A percentile compares a stretch with the other conserved stretches of the same genome.
phyloP scores from a whole-genome alignment of 2,329 filamentous ascomycete genomes.

The Penicillium corylophilum region DNA sequence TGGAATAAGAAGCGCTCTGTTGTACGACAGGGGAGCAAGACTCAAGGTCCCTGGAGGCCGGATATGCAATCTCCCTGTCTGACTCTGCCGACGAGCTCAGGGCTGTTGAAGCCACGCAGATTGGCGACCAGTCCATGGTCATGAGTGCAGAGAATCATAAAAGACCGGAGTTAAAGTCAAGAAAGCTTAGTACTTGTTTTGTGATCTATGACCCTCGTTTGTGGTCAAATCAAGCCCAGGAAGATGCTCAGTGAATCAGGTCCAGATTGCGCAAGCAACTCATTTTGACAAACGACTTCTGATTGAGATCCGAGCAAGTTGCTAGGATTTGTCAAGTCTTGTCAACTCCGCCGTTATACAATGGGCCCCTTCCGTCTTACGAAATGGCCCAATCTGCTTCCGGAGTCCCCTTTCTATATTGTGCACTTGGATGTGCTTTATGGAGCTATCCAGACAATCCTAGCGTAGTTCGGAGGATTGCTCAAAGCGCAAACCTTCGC shows the following conservation, averaged over 20 bases:
- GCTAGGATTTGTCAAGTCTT: not conserved
- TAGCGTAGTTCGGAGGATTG: not conserved
- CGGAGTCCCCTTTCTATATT: too few species aligned
- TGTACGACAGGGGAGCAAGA: not conserved
- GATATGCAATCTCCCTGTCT: not conserved
- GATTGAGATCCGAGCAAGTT: not conserved
- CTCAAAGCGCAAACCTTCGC: too few species aligned
- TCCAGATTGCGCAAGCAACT: not conserved
- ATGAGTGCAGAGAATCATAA: not conserved
- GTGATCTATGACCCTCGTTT: not conserved
- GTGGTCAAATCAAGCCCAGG: not conserved
- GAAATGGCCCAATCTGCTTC: not conserved
- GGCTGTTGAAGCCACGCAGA: slow-evolving; percentile 30
- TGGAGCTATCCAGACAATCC: not conserved
- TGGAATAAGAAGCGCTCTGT: not conserved
- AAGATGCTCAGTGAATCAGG: not conserved
- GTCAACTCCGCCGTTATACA: not conserved
- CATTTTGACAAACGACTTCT: not conserved
- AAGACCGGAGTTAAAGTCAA: not conserved
- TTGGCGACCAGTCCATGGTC: slow-evolving; percentile 11
- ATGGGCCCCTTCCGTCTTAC: not conserved
- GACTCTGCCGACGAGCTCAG: not conserved
- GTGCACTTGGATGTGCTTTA: not conserved
- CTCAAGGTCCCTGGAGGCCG: not conserved
- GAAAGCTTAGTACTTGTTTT: not conserved